Conservation (phyloP, 495 filamentous ascomycete species). For the Aspergillus indologenus region DNA sequence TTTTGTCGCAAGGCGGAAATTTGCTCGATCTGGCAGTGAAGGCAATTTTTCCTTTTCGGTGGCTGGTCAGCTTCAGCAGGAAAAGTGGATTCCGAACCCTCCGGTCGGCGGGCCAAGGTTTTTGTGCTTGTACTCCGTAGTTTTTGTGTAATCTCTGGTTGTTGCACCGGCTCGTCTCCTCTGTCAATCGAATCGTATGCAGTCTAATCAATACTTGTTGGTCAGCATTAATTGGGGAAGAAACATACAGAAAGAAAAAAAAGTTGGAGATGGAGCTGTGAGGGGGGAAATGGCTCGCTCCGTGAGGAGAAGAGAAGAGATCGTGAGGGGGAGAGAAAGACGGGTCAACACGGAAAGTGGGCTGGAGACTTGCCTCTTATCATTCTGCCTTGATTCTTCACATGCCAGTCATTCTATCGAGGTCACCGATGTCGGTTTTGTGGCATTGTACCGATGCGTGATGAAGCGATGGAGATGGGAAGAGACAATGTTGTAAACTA, state of each 20-base stretch:
- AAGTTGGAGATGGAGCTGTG: constrained; percentile 6
- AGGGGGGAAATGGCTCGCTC: constrained; percentile 16
- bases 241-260: background rate
- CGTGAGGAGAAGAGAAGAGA: constrained; percentile 34
- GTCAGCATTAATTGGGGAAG: background rate
- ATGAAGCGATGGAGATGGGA: no score
- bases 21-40: constrained; percentile 10
- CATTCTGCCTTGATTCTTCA: background rate
- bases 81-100: constrained; percentile 10
- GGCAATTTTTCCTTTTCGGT: constrained; percentile 2
- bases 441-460: no score
- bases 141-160: background rate
- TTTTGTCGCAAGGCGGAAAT: constrained; percentile 14
- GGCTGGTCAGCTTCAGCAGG: background rate
- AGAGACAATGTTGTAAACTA: no score
- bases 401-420: background rate
- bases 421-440: background rate
- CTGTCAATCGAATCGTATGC: background rate
- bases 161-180: background rate
- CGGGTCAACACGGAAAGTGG: background rate
- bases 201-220: background rate
- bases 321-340: background rate
- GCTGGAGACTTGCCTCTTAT: background rate
- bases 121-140: background rate
- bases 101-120: background rate